Base-by-base conservation (phyloP, 345 rosid genomes). In the Murraya koenigii region DNA sequence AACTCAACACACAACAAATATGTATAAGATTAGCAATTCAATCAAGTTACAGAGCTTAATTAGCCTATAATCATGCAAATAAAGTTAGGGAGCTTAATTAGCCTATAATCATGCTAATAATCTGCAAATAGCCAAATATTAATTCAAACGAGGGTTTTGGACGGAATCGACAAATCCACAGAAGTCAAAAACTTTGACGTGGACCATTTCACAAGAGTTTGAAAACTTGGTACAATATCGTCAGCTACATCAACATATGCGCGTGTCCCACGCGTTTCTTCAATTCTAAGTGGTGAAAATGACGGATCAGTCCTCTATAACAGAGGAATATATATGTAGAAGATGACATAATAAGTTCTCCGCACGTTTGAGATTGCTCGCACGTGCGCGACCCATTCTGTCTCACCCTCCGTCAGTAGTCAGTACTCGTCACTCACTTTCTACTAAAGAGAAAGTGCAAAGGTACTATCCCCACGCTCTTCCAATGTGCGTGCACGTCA, bases 21-120 rank as follows among this genome's bases (percentile, higher is more conserved):
- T 13, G 49, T 44, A 44, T 3, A 44, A 44, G 49, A 44, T 13
- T 13, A 44, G 10, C 0, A 44, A 44, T 11, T 44, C 17, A 44
- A 44, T 44, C 49, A 44, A 44, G 5, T 3, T 44, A 17, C 1
- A 3, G 49, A 44, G 5, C 49, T 13, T 3, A 44, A 3, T 44
- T 3, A 44, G 5, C 49, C 49, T 41, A 41, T 0, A 41, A 41
- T 41, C 15, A 41, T 41, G 49, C 49, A 10, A 41, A 0, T 41
- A 11, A 41, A 41, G 49, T 41, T 11, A 15, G 49, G 22, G 55
- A 15, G 22, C 22, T 49, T 49, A 49, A 49, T 49, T 49, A 8
- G 55, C 75, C 84, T 15, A 0, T 59, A 78, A 70, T 78, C 83
- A 74, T 72, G 86, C 86, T 78, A 25, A 81, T 71, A 81, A 79